Base-by-base conservation (phyloP, 2,329 filamentous ascomycete species). In the Alternaria longipes region DNA sequence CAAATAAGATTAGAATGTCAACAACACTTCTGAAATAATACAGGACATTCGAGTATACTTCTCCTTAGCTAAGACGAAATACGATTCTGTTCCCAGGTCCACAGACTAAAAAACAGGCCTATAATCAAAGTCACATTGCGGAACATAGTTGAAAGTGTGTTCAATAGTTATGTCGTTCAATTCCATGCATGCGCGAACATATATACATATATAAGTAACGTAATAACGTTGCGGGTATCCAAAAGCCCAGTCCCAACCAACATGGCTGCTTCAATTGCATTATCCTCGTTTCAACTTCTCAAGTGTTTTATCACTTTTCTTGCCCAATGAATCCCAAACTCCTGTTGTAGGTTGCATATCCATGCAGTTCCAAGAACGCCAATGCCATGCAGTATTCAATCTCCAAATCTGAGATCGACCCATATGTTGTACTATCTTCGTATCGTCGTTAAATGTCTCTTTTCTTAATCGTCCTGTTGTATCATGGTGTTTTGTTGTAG, bases 191-290 rank as follows among this genome's bases (percentile, higher is more conserved):
- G 20, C 12, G 46, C 46, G 22, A 36, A 24, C 22, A 36, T 36
- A 50, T 50, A 50, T 54, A 44, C 18, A 20, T 34, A 49, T 11
- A 53, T 32, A 18, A 30, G n/a, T 30, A 30, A 28, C 45, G 54
- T 50, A 38, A 52, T 36, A 45, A 45, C 55, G 55, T 54, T 54
- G 47, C 41, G 55, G 55, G 55, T 58, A 58, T 54, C 55, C 55
- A 32, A 40, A 53, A 24, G 54, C 38, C 40, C 24, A 40, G 26
- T 14, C 22, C 50, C 11, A 36, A 36, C 14, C 5, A 16, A 36
- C 14, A 36, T 36, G 14, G 32, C 14, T 36, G 32, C 32, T 52
- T 41, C 36, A 52, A 41, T 52, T 32, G 50, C 44, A 56, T 56
- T 42, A 56, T 56, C 54, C 14, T 36, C 32, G 32, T 30, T 44